These are phyloP conservation scores for Pinus taeda DNA, from an alignment of 75 land plant genomes.

Conservation along the genomic window DNA sequence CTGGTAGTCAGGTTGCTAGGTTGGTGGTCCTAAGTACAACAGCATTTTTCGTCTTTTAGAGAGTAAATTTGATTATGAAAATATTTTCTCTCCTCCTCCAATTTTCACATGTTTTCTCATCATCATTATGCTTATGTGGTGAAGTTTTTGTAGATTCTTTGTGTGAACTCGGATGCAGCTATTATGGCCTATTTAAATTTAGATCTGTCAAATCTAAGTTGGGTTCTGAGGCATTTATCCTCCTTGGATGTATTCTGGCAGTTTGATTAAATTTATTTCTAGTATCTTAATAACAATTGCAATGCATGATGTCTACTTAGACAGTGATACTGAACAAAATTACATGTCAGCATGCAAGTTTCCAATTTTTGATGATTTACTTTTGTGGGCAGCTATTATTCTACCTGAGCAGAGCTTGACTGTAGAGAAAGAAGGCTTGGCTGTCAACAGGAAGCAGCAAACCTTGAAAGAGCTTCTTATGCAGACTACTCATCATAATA, in stretches of 20 bases:
- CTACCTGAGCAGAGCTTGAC: conserved; percentile 87
- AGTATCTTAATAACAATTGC: background rate
- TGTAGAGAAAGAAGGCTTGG: conserved; percentile 69
- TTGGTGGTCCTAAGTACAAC: background rate
- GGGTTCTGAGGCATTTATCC: background rate
- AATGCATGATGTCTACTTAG: background rate
- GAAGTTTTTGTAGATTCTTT: conserved; percentile 94
- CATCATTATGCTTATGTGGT: conserved; percentile 49
- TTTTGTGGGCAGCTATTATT: conserved; percentile 57
- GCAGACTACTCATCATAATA: conserved; percentile 88
- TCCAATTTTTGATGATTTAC: conserved; percentile 4
- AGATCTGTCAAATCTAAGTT: background rate
- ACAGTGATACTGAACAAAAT: background rate
- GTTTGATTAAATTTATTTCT: background rate
- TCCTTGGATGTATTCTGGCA: background rate
- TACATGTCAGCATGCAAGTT: background rate
- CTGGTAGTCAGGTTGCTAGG: conserved; percentile 68
- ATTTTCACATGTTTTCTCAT: background rate
- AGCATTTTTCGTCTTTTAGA: background rate
- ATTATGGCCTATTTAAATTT: background rate
- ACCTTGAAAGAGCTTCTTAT: conserved; percentile 95
- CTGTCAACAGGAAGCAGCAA: conserved; percentile 77
- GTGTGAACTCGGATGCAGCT: background rate
- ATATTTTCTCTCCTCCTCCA: background rate
- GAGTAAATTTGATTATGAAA: no score